Conservation (phyloP, 2,329 filamentous ascomycete genomes). For the Eurotiales sp. region DNA sequence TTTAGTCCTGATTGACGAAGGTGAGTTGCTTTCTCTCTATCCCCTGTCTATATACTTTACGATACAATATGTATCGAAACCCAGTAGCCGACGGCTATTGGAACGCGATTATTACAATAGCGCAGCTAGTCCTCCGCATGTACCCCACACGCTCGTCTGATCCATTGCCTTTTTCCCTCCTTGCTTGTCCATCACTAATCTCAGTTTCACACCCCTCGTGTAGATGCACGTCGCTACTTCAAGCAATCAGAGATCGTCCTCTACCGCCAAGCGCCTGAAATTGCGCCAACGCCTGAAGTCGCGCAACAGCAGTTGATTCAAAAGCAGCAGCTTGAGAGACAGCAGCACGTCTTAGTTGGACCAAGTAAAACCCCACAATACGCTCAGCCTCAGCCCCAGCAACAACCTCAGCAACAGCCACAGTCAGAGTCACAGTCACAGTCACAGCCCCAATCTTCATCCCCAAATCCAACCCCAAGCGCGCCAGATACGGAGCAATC, state of each 20-base stretch:
- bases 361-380: slow-evolving; percentile 14
- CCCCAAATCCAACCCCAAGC: slow-evolving; percentile 16
- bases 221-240: slow-evolving; percentile 94
- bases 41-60: background rate
- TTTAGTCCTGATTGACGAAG: slow-evolving; percentile 91
- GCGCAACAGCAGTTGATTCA: slow-evolving; percentile 39
- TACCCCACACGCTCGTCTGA: slow-evolving; percentile 6
- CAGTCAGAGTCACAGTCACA: background rate
- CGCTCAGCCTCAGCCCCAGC: slow-evolving; percentile 5
- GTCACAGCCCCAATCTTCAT: background rate
- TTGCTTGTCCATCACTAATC: background rate
- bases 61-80: background rate
- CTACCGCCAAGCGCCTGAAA: slow-evolving; percentile 67
- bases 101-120: slow-evolving; percentile 14
- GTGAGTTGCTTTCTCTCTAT: slow-evolving; percentile 46
- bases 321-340: slow-evolving; percentile 30
- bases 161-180: background rate
- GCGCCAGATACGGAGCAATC: slow-evolving; percentile 30
- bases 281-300: slow-evolving; percentile 38
- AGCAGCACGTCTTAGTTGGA: slow-evolving; percentile 13
- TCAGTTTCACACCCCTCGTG: background rate
- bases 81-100: slow-evolving; percentile 38
- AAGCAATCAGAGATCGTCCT: slow-evolving; percentile 99
- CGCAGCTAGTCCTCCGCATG: too few species aligned
- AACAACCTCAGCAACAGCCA: background rate